Evolutionary conservation across 495 filamentous ascomycete species (phyloP).

Genomic region (Penicillium robsamsonii): DNA sequence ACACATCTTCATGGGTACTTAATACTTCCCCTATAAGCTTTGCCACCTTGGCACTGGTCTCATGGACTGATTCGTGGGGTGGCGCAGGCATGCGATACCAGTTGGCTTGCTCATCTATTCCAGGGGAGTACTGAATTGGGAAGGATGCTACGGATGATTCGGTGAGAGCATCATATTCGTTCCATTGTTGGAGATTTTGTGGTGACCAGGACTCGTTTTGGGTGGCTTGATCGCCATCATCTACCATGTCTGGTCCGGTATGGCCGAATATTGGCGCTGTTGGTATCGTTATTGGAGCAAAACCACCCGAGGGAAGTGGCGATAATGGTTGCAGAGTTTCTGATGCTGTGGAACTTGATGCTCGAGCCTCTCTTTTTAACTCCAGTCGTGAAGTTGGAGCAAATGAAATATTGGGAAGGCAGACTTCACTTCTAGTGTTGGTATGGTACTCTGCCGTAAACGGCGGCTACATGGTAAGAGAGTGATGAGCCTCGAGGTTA

Average conservation of each 20-base stretch:
- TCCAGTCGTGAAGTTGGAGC: background rate
- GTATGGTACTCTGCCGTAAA: background rate
- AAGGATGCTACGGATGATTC: background rate
- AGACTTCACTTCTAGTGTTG: constrained; percentile 12
- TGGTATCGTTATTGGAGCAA: background rate
- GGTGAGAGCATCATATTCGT: background rate
- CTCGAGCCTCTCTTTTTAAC: background rate
- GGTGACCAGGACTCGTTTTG: background rate
- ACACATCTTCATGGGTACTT: constrained; percentile 16
- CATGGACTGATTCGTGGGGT: too few species aligned
- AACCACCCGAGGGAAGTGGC: background rate
- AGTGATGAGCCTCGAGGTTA: background rate
- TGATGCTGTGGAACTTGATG: constrained; percentile 1
- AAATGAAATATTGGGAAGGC: background rate
- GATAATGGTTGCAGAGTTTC: constrained; percentile 5
- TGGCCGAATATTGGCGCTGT: background rate
- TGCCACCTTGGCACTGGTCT: background rate
- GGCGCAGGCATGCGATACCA: background rate
- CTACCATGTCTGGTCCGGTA: background rate
- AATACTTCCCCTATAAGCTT: constrained; percentile 9
- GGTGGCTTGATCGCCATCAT: background rate
- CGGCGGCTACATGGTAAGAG: constrained; percentile 4
- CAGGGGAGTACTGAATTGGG: background rate
- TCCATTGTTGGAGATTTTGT: background rate
- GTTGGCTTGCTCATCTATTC: background rate